Evolutionary conservation across 2,329 filamentous ascomycete genomes (phyloP), one percentile per base, ranked within the genome.

Genomic region (Xylariaceae sp.): DNA sequence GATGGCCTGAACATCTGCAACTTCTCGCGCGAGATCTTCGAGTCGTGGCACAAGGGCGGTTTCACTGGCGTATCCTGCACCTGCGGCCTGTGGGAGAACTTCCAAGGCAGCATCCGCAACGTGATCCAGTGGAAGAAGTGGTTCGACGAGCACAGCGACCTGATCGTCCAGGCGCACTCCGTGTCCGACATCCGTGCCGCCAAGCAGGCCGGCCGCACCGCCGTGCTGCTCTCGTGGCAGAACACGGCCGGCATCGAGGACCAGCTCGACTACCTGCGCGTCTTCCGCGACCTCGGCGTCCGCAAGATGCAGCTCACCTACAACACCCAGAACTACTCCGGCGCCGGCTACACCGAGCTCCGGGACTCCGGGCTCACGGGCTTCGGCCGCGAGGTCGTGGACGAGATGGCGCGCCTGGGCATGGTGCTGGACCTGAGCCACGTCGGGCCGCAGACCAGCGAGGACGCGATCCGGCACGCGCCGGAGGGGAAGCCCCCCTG

Each of bases 251-350:
- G 64, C 4, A 67, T 67, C 40, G 64, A 68, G 44, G 59, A 69
- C 43, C 56, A 61, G 35, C 50, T 65, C 16, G 52, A 64, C 36
- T 64, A 66, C 44, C 47, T 68, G 11, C 49, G 65, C 9, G 60
- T 68, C 4, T 67, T 68, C 48, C 56, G 62, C 13, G 64, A 68
- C 38, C 50, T 67, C 13, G 65, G 64, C 22, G 64, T 68, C 8
- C 56, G 60, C 13, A 66, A 68, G 46, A 67, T 67, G 65, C 64
- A 68, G 48, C 54, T 68, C 34, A 68, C 64, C 1, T 67, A 66
- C 55, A 68, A 67, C 40, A 66, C 64, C 4, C 63, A 67, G 34
- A 67, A 67, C 47, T 67, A 67, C 53, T 63, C 60, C 7, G 64
- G 64, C 7, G 59, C 63, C 2, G 64, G 65, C 1, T 67, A 67